A percentile compares a stretch with the other conserved stretches of the same genome.
phyloP scores from a whole-genome alignment of 1,284 basidiomycete species.

The Pseudozyma hubeiensis region DNA sequence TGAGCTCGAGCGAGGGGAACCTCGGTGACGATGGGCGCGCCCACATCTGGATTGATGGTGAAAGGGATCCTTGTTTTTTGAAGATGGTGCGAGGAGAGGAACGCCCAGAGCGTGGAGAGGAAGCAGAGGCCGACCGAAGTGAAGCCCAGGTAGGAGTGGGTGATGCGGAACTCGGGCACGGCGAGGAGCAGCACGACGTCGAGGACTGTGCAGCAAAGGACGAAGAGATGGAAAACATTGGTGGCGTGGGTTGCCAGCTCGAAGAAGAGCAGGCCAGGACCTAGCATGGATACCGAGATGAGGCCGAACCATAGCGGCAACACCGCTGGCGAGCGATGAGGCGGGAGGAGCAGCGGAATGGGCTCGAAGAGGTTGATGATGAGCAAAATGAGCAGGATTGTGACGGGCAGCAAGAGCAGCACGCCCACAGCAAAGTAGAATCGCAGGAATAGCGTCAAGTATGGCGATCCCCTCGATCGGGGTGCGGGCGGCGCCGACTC shows the following conservation, averaged over 20 bases:
- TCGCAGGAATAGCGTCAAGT: constrained; percentile 38
- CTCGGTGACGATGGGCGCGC: constrained; percentile 43
- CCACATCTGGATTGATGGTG: constrained; percentile 38
- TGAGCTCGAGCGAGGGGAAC: constrained; percentile 43
- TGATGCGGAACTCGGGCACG: constrained; percentile 39
- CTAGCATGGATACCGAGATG: constrained; percentile 46
- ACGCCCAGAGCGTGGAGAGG: constrained; percentile 43
- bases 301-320: constrained; percentile 53
- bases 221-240: constrained; percentile 45
- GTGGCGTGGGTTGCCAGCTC: constrained; percentile 53
- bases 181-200: constrained; percentile 38
- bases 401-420: constrained; percentile 40
- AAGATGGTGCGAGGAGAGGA: constrained; percentile 33
- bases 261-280: constrained; percentile 51
- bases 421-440: constrained; percentile 42
- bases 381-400: constrained; percentile 41
- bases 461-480: constrained; percentile 28
- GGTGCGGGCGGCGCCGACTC: constrained; percentile 8
- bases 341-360: constrained; percentile 47
- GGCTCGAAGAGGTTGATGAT: constrained; percentile 47
- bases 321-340: constrained; percentile 43
- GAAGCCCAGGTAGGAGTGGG: constrained; percentile 46
- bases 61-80: constrained; percentile 36
- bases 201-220: constrained; percentile 30
- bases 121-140: constrained; percentile 31